Conservation (phyloP, 768 basidiomycete genomes). For the Mycena venus region DNA sequence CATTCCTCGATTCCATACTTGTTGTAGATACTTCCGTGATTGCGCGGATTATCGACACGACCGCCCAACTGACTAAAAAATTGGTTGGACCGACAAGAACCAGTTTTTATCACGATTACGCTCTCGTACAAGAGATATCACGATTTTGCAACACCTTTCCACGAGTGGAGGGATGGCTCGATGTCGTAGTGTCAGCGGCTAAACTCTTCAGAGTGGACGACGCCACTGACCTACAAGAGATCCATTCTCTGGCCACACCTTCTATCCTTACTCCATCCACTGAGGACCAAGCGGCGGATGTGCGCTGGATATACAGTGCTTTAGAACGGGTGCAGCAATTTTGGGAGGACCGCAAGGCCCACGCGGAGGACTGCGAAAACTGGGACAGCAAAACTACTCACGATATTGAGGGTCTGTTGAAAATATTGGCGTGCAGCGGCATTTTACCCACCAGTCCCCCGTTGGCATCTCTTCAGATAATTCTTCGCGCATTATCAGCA, state of each 20-base stretch:
- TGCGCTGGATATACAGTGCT: neutral
- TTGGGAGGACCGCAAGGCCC: neutral
- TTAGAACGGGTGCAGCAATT: neutral
- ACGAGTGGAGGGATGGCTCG: neutral
- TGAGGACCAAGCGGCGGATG: neutral
- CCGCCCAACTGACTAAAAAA: neutral
- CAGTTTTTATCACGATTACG: too few species aligned
- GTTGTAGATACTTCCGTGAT: neutral
- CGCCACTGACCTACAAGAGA: neutral
- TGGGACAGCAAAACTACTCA: neutral
- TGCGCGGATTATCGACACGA: neutral
- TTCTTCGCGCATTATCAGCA: neutral
- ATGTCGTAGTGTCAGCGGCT: neutral
- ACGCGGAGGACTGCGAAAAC: neutral
- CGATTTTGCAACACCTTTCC: neutral
- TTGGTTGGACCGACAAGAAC: neutral
- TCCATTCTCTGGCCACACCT: neutral
- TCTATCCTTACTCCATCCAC: neutral
- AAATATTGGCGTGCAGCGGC: neutral
- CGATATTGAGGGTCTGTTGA: neutral
- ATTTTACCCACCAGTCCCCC: neutral
- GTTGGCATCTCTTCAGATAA: neutral
- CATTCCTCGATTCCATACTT: neutral
- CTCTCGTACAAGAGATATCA: neutral
- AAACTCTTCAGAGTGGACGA: neutral